These are phyloP conservation scores for Gremmenia infestans DNA, from an alignment of 2,329 filamentous ascomycete genomes.

Conservation along the genomic window DNA sequence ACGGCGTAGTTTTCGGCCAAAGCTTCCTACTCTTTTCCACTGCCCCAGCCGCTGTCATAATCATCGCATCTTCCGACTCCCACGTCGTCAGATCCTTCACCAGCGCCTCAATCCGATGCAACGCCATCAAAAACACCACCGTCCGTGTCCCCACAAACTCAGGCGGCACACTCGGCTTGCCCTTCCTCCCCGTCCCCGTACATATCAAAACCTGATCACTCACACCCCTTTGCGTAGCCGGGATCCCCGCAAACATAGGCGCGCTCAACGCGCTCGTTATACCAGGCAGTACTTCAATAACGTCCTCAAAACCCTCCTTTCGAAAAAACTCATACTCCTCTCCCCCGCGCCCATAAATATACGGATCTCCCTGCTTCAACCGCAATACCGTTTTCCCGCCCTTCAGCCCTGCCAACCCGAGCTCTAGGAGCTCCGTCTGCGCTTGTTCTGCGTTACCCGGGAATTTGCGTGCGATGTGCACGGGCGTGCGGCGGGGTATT, in stretches of 20 bases:
- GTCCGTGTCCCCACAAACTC: conserved; percentile 73
- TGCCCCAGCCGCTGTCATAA: conserved; percentile 31
- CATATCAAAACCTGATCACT: conserved; percentile 94
- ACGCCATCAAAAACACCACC: conserved; percentile 89
- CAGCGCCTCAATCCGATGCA: conserved; percentile 76
- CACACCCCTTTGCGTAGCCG: conserved; percentile 81
- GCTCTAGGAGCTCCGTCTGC: conserved; percentile 79
- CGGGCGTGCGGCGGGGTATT: conserved; percentile 80
- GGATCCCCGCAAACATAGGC: conserved; percentile 82
- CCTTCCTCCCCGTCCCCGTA: conserved; percentile 91
- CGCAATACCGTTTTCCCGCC: conserved; percentile 77
- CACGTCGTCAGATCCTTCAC: conserved; percentile 61
- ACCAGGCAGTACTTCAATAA: conserved; percentile 71
- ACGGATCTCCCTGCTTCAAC: conserved; percentile 94
- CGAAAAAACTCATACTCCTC: conserved; percentile 88
- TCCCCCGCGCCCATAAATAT: conserved; percentile 89
- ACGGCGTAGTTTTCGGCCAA: conserved; percentile 78
- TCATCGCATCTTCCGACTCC: conserved; percentile 33
- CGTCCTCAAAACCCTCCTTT: conserved; percentile 59
- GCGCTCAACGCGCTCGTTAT: conserved; percentile 85
- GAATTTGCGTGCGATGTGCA: conserved; percentile 94
- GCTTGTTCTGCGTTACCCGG: conserved; percentile 93
- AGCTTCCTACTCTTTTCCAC: conserved; percentile 34
- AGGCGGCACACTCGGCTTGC: conserved; percentile 74
- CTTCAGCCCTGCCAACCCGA: conserved; percentile 65